Percentiles rank a stretch among this genome's conserved stretches.
phyloP scores from a whole-genome alignment of 306 rosid species.

The Crataegus laevigata region DNA sequence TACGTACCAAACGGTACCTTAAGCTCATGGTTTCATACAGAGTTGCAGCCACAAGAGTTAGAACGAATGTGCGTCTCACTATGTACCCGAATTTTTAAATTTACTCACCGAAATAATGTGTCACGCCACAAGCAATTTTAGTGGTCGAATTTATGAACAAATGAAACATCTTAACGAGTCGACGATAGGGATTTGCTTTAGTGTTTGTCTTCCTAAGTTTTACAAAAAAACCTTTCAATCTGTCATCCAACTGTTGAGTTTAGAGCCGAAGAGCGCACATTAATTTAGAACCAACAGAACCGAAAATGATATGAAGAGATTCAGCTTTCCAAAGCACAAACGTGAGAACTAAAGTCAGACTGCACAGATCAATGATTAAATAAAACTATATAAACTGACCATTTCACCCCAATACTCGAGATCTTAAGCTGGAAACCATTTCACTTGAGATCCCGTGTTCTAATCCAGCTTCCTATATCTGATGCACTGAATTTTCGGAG shows the following conservation, averaged over 20 bases:
- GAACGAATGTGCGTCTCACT: too few relatives aligned
- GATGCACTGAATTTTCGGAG: not conserved
- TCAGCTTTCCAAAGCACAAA: not conserved
- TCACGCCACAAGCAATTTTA: not conserved
- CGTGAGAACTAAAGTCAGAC: not conserved
- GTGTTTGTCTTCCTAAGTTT: not conserved
- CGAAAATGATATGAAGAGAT: not conserved
- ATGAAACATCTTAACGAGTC: not conserved
- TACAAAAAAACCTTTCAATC: not conserved
- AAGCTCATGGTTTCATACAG: not conserved
- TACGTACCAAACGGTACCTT: too few relatives aligned
- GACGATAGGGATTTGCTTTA: too few relatives aligned
- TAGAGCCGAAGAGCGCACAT: not conserved
- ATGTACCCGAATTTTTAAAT: not conserved
- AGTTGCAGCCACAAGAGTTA: too few relatives aligned
- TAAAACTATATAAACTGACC: too few relatives aligned
- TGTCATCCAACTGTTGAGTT: not conserved
- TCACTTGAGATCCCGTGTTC: too few relatives aligned
- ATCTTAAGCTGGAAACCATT: too few relatives aligned
- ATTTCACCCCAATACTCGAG: too few relatives aligned
- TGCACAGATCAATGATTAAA: too few relatives aligned
- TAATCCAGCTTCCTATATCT: too few relatives aligned
- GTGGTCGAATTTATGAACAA: not conserved
- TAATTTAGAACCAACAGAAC: not conserved
- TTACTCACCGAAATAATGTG: not conserved